Percentiles rank a stretch among this genome's conserved stretches.
These are phyloP conservation scores for Dothiorella sarmentorum DNA, from an alignment of 2,329 filamentous ascomycete genomes.

Conservation along the genomic window DNA sequence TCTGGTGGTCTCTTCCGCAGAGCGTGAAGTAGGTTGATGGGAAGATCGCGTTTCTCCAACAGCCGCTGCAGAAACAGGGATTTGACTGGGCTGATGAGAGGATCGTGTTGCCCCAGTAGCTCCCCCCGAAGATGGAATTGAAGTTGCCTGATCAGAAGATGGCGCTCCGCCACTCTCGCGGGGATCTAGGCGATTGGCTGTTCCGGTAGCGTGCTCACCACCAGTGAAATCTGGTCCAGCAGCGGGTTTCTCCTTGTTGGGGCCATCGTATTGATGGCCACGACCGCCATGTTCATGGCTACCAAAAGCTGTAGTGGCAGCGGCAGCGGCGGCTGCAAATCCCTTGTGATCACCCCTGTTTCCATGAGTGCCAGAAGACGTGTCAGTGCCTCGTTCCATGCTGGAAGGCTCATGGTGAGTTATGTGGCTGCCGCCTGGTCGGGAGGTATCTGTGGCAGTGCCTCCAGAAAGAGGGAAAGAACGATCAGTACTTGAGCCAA, in stretches of 20 bases:
- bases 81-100: too few relatives aligned
- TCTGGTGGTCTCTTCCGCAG: background rate
- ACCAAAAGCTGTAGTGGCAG: conserved; percentile 20
- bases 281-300: conserved; percentile 17
- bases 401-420: background rate
- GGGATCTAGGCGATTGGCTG: conserved; percentile 35
- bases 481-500: conserved; percentile 28
- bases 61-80: too few relatives aligned
- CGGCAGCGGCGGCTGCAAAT: conserved; percentile 31
- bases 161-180: conserved; percentile 20
- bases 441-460: background rate
- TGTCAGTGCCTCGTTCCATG: background rate
- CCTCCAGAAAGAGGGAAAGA: conserved; percentile 37
- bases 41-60: background rate
- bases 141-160: background rate
- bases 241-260: background rate
- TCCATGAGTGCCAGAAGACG: background rate
- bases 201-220: conserved; percentile 32
- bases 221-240: conserved; percentile 20
- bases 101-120: too few relatives aligned
- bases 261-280: conserved; percentile 21
- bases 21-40: background rate
- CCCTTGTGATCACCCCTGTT: conserved; percentile 25
- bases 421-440: background rate
- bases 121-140: too few relatives aligned